Conservation (phyloP, 2,329 filamentous ascomycete genomes). For the Aspergillus aculeatus region DNA sequence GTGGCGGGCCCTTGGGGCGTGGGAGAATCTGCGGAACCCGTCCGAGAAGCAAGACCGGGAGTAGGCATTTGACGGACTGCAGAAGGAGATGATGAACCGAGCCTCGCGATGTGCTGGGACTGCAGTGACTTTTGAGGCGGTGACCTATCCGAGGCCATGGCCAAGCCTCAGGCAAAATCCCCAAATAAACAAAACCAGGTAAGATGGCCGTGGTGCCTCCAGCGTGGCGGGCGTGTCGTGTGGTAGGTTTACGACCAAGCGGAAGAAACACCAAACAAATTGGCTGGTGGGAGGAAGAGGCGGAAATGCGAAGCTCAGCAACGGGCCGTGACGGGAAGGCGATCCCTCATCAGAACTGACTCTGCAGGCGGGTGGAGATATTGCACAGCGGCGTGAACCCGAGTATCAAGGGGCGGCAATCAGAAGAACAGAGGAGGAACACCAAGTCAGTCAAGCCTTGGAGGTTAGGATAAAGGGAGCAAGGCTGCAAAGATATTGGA, state of each 20-base stretch:
- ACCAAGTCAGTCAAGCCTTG: slow-evolving; percentile 2
- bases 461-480: slow-evolving; percentile 16
- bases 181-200: slow-evolving; percentile 16
- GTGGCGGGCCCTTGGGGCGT: slow-evolving; percentile 21
- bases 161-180: slow-evolving; percentile 25
- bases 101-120: slow-evolving; percentile 28
- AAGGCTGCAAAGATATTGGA: slow-evolving; percentile 13
- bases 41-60: slow-evolving; percentile 38
- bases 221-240: slow-evolving; percentile 13
- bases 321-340: slow-evolving; percentile 26
- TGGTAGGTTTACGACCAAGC: slow-evolving; percentile 7
- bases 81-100: slow-evolving; percentile 24
- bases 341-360: slow-evolving; percentile 24
- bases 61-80: slow-evolving; percentile 22
- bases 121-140: slow-evolving; percentile 24
- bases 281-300: slow-evolving; percentile 12
- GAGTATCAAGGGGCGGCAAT: slow-evolving; percentile 17
- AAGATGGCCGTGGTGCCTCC: slow-evolving; percentile 20
- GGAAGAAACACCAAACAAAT: slow-evolving; percentile 21
- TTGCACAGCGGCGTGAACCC: slow-evolving; percentile 19
- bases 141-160: slow-evolving; percentile 34
- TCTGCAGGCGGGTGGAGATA: slow-evolving; percentile 17
- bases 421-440: slow-evolving; percentile 2
- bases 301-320: slow-evolving; percentile 25
- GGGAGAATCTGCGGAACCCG: slow-evolving; percentile 22